These are phyloP conservation scores for Sequoiadendron giganteum DNA, from an alignment of 75 land plant species.

Conservation along the genomic window DNA sequence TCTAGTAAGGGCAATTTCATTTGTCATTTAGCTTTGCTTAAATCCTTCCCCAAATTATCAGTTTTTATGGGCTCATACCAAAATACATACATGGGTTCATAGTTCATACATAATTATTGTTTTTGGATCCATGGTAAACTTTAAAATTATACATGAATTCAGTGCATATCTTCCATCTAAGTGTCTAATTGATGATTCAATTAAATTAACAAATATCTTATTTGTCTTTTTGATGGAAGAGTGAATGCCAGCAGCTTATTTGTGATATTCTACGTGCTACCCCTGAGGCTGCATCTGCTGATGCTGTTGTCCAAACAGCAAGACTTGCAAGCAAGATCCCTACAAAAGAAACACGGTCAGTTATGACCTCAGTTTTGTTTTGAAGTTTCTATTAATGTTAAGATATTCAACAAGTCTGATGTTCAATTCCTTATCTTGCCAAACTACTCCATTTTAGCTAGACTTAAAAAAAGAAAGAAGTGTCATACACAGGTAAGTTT, in stretches of 20 bases:
- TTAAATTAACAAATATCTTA: background rate
- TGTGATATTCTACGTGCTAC: conserved; percentile 98
- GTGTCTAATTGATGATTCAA: background rate
- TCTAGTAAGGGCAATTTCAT: background rate
- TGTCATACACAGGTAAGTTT: background rate
- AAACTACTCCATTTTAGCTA: background rate
- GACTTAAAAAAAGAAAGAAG: background rate
- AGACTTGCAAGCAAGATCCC: conserved; percentile 88
- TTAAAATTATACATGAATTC: background rate
- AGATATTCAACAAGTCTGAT: background rate
- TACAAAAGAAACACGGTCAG: conserved; percentile 73
- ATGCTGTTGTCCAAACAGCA: conserved; percentile 97
- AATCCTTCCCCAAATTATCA: background rate
- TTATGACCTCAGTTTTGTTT: background rate
- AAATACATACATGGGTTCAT: background rate
- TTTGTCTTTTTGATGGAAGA: conserved; percentile 42
- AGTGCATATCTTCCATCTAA: background rate
- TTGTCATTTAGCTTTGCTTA: conserved; percentile 7
- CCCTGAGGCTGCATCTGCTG: conserved; percentile 98
- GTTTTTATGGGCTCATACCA: background rate
- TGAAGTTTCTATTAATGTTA: background rate
- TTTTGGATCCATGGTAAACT: background rate
- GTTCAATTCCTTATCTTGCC: background rate
- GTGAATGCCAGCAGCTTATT: conserved; percentile 99
- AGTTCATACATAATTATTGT: background rate